These are phyloP conservation scores for Echinochloa phyllopogon DNA, from an alignment of 176 grass and related monocot species.

Conservation along the genomic window DNA sequence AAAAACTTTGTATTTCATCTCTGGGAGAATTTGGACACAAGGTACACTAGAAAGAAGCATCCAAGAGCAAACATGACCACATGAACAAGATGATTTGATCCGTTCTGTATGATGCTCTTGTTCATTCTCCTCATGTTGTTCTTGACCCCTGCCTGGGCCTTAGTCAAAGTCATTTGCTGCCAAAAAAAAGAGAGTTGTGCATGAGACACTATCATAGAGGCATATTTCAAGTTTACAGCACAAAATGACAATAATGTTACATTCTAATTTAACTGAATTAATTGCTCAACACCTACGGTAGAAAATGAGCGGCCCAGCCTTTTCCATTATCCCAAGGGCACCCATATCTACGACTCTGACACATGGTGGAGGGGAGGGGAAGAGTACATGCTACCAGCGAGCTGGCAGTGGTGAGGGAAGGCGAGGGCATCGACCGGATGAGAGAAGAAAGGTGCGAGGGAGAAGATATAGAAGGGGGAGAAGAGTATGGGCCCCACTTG, in stretches of 20 bases:
- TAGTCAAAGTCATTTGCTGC: conserved; percentile 79
- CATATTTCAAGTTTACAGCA: background rate
- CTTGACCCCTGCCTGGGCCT: conserved; percentile 84
- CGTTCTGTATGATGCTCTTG: conserved; percentile 81
- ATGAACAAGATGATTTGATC: conserved; percentile 83
- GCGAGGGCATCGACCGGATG: too few species aligned
- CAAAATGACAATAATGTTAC: background rate
- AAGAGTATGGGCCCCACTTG: too few species aligned
- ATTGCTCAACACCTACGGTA: background rate
- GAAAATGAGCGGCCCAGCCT: too few species aligned
- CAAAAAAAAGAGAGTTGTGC: background rate
- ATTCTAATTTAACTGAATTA: background rate
- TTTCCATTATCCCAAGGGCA: too few species aligned
- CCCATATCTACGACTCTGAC: too few species aligned
- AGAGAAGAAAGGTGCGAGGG: too few species aligned
- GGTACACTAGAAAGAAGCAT: conserved; percentile 81
- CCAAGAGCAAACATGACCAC: conserved; percentile 74
- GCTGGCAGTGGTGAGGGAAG: too few species aligned
- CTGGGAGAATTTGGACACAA: conserved; percentile 70
- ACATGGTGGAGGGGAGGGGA: too few species aligned
- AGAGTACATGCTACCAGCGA: too few species aligned
- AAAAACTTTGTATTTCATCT: conserved; percentile 47
- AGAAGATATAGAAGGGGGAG: too few species aligned
- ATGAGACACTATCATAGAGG: conserved; percentile 9
- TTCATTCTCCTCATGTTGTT: conserved; percentile 95